phyloP scores from a whole-genome alignment of 768 basidiomycete genomes.

The Mycena amicta region DNA sequence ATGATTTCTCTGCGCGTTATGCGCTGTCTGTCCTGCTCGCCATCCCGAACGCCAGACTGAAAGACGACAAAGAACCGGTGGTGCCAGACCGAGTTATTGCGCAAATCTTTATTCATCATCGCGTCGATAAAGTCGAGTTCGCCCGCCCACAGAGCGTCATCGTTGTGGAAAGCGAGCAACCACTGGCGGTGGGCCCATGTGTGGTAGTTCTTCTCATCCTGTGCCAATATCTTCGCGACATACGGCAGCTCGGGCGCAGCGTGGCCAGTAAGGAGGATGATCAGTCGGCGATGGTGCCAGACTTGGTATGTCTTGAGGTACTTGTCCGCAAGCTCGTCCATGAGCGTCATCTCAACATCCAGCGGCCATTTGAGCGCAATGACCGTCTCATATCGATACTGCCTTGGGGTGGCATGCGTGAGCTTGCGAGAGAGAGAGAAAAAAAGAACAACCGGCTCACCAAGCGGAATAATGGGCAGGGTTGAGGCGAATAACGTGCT shows the following conservation, averaged over 20 bases:
- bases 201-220: constrained; percentile 96
- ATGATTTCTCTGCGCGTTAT: constrained; percentile 70
- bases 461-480: constrained; percentile 98
- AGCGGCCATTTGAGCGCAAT: constrained; percentile 67
- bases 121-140: constrained; percentile 78
- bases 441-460: constrained; percentile 44
- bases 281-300: constrained; percentile 89
- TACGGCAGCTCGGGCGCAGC: constrained; percentile 79
- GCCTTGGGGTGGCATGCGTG: constrained; percentile 54
- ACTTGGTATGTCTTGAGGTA: constrained; percentile 97
- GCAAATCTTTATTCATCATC: constrained; percentile 72
- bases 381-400: constrained; percentile 91
- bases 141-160: constrained; percentile 66
- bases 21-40: constrained; percentile 63
- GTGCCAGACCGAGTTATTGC: constrained; percentile 99
- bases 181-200: constrained; percentile 99
- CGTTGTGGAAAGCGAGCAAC: constrained; percentile 84
- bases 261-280: constrained; percentile 72
- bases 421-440: not conserved
- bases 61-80: constrained; percentile 91
- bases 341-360: constrained; percentile 75
- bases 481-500: constrained; percentile 85
- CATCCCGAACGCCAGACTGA: constrained; percentile 60
- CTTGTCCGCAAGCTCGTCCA: constrained; percentile 83
- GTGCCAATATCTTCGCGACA: constrained; percentile 68